These are phyloP conservation scores for Manihot esculenta DNA, from an alignment of 441 rosid genomes.

Conservation along the genomic window DNA sequence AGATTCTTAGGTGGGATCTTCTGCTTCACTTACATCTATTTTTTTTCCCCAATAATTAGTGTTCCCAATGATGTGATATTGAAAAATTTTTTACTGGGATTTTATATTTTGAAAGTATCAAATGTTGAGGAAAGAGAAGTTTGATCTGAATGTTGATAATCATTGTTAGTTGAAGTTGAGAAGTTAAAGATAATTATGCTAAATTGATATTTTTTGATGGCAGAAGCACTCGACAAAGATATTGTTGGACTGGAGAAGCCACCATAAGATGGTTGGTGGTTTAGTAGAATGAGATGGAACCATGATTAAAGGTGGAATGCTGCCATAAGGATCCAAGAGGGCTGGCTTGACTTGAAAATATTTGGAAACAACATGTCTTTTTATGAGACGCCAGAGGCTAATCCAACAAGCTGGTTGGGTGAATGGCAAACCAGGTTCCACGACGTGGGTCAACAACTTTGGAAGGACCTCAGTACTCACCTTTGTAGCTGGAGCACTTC, in stretches of 20 bases:
- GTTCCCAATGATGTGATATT: too few relatives aligned
- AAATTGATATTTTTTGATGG: slow-evolving; percentile 31
- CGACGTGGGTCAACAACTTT: slow-evolving; percentile 31
- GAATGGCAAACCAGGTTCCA: slow-evolving; percentile 28
- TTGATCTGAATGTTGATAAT: slow-evolving; percentile 24
- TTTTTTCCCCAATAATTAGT: too few relatives aligned
- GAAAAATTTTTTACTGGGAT: too few relatives aligned
- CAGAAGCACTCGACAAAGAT: slow-evolving; percentile 50
- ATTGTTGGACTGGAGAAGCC: slow-evolving; percentile 18
- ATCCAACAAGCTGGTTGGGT: slow-evolving; percentile 26
- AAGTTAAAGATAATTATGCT: slow-evolving; percentile 19
- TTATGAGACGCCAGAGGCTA: slow-evolving; percentile 13
- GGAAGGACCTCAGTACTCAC: slow-evolving; percentile 27
- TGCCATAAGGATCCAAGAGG: slow-evolving; percentile 39
- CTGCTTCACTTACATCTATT: too few relatives aligned
- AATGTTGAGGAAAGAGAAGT: slow-evolving; percentile 5
- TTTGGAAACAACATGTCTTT: slow-evolving; percentile 12
- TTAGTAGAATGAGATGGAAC: slow-evolving; percentile 22
- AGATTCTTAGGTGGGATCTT: too few relatives aligned
- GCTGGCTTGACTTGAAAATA: slow-evolving; percentile 19
- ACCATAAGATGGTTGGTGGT: slow-evolving; percentile 38
- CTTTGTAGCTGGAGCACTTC: slow-evolving; percentile 45
- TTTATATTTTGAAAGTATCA: not conserved
- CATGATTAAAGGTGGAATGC: slow-evolving; percentile 38
- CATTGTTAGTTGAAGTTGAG: slow-evolving; percentile 25